These are phyloP conservation scores for Tolypocladium guangdongense DNA, from an alignment of 2,329 filamentous ascomycete species.

Conservation along the genomic window DNA sequence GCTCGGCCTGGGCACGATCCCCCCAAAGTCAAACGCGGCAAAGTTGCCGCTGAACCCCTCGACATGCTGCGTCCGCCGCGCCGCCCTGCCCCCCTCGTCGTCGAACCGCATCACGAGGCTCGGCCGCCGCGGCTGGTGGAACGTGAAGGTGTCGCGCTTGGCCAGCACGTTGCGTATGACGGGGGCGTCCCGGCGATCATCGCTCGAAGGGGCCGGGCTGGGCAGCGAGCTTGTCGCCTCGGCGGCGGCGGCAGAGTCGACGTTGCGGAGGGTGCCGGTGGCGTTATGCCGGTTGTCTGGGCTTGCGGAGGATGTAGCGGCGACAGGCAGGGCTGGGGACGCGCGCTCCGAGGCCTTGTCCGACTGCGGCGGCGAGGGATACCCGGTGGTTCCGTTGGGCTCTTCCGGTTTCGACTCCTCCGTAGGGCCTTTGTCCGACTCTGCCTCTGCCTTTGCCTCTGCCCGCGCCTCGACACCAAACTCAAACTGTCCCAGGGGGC, in stretches of 20 bases:
- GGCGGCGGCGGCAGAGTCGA: conserved; percentile 10
- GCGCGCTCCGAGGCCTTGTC: conserved; percentile 14
- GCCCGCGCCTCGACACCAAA: conserved; percentile 16
- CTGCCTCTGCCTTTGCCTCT: background rate
- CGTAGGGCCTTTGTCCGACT: background rate
- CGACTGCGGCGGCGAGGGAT: conserved; percentile 27
- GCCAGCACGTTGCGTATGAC: conserved; percentile 37
- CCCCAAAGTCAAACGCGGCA: conserved; percentile 27
- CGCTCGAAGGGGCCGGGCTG: conserved; percentile 32
- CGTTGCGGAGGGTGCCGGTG: conserved; percentile 14
- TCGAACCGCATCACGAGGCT: conserved; percentile 35
- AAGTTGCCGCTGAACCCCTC: conserved; percentile 28
- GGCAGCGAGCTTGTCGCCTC: conserved; percentile 17
- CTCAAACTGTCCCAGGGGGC: conserved; percentile 29
- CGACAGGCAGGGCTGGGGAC: conserved; percentile 9
- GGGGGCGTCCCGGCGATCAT: conserved; percentile 30
- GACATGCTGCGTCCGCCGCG: conserved; percentile 10
- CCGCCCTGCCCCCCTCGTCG: conserved; percentile 7
- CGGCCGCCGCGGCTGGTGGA: conserved; percentile 30
- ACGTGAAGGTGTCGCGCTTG: conserved; percentile 39
- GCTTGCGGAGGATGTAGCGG: conserved; percentile 6
- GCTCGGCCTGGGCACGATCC: conserved; percentile 12
- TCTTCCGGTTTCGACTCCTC: background rate
- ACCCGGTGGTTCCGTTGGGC: conserved; percentile 8
- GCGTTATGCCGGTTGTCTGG: conserved; percentile 10